These are phyloP conservation scores for Penicillium angulare DNA, from an alignment of 495 filamentous ascomycete genomes.

Conservation along the genomic window DNA sequence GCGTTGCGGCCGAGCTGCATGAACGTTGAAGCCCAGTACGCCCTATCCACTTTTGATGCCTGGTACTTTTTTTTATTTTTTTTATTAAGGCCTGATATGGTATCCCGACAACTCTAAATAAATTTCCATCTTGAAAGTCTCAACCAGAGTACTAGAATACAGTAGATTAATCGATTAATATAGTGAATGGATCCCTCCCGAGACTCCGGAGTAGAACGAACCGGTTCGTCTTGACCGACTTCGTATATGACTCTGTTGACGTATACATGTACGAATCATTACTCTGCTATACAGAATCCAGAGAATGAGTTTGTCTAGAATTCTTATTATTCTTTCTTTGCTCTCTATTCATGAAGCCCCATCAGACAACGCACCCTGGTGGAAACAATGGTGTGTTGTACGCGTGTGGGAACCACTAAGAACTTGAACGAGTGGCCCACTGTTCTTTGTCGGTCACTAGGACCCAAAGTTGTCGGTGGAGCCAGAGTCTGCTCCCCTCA, in stretches of 20 bases:
- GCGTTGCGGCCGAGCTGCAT: slow-evolving; percentile 1
- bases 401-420: slow-evolving; percentile 13
- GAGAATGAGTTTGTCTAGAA: not conserved
- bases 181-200: too few relatives aligned
- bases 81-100: not conserved
- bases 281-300: too few relatives aligned
- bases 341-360: not conserved
- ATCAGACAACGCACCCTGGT: not conserved
- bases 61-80: not conserved
- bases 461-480: not conserved
- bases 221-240: not conserved
- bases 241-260: not conserved
- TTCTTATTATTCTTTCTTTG: not conserved
- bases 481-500: not conserved
- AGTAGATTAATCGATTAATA: too few relatives aligned
- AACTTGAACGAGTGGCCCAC: not conserved
- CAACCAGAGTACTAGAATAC: too few relatives aligned
- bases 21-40: not conserved
- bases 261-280: not conserved
- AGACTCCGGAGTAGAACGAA: not conserved
- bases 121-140: too few relatives aligned
- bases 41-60: not conserved
- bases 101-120: not conserved
- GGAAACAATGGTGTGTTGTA: slow-evolving; percentile 3
- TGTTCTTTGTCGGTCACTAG: not conserved